These are phyloP conservation scores for Cephalotrichum gorgonifer DNA, from an alignment of 2,329 filamentous ascomycete species.

Conservation along the genomic window DNA sequence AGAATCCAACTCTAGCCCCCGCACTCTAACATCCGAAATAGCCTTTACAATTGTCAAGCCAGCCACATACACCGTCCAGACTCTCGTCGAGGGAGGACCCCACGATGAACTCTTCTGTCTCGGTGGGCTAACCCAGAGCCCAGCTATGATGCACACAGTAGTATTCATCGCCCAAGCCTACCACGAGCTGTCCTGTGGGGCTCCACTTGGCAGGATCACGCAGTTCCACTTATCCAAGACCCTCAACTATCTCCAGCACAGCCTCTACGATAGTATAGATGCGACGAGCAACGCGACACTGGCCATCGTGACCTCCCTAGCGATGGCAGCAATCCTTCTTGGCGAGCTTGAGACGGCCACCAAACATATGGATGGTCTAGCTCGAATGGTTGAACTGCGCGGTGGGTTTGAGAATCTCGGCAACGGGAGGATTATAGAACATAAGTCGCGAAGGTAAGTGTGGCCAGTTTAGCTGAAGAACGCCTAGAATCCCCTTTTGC, in stretches of 20 bases:
- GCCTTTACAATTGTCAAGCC: slow-evolving; percentile 12
- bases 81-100: slow-evolving; percentile 3
- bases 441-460: slow-evolving; percentile 5
- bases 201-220: slow-evolving; percentile 6
- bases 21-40: slow-evolving; percentile 5
- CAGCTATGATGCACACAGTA: slow-evolving; percentile 14
- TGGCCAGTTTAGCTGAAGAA: not conserved
- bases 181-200: slow-evolving; percentile 8
- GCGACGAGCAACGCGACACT: slow-evolving; percentile 11
- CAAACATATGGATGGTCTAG: slow-evolving; percentile 15
- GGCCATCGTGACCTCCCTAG: slow-evolving; percentile 11
- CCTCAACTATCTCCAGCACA: slow-evolving; percentile 11
- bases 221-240: slow-evolving; percentile 12
- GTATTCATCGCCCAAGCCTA: slow-evolving; percentile 15
- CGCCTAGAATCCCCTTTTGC: not conserved
- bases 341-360: slow-evolving; percentile 12
- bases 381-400: slow-evolving; percentile 12
- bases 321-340: slow-evolving; percentile 11
- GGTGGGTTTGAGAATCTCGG: slow-evolving; percentile 11
- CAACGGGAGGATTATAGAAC: slow-evolving; percentile 8
- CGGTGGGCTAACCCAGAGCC: slow-evolving; percentile 9
- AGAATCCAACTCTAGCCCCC: not conserved
- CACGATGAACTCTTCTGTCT: slow-evolving; percentile 11
- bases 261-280: slow-evolving; percentile 8
- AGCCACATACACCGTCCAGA: slow-evolving; percentile 9